phyloP scores from a whole-genome alignment of 1,139 yeast genomes.

The Nakaseomyces nivariensis region DNA sequence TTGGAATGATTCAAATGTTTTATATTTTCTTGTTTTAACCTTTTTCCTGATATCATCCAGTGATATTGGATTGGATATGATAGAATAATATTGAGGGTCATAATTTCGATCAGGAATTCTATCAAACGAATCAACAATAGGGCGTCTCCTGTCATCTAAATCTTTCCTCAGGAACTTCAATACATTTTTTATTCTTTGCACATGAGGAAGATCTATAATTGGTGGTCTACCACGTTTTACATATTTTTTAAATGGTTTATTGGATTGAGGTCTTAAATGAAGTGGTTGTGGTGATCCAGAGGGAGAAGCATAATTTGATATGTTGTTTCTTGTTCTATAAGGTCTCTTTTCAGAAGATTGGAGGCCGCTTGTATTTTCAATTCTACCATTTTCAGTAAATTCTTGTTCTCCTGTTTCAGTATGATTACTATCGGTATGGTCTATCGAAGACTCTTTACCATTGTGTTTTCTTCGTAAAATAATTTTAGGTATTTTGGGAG shows the following conservation, averaged over 20 bases:
- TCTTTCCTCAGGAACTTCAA: conserved; percentile 73
- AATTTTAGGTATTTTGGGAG: conserved; percentile 1
- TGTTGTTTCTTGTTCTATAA: not conserved
- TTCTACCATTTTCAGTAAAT: not conserved
- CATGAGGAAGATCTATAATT: conserved; percentile 87
- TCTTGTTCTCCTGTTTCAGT: conserved; percentile 20
- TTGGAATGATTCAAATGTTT: conserved; percentile 63
- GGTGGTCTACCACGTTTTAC: conserved; percentile 83
- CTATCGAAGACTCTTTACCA: not conserved
- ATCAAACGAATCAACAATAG: conserved; percentile 59
- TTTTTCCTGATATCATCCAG: conserved; percentile 73
- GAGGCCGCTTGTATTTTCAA: conserved; percentile 13
- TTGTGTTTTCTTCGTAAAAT: not conserved
- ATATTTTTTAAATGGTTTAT: conserved; percentile 27
- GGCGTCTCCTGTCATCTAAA: conserved; percentile 43
- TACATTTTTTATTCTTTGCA: conserved; percentile 80
- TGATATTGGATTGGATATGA: conserved; percentile 63
- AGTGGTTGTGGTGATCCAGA: conserved; percentile 20
- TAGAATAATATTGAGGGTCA: conserved; percentile 57
- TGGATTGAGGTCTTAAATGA: conserved; percentile 9
- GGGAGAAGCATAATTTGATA: conserved; percentile 12
- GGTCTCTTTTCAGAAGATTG: not conserved
- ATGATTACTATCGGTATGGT: not conserved
- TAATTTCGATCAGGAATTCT: conserved; percentile 66
- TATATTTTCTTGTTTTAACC: conserved; percentile 78